Evolutionary conservation across 345 rosid genomes (phyloP), one percentile per base, ranked within the genome.

Genomic region (Salix brachista): DNA sequence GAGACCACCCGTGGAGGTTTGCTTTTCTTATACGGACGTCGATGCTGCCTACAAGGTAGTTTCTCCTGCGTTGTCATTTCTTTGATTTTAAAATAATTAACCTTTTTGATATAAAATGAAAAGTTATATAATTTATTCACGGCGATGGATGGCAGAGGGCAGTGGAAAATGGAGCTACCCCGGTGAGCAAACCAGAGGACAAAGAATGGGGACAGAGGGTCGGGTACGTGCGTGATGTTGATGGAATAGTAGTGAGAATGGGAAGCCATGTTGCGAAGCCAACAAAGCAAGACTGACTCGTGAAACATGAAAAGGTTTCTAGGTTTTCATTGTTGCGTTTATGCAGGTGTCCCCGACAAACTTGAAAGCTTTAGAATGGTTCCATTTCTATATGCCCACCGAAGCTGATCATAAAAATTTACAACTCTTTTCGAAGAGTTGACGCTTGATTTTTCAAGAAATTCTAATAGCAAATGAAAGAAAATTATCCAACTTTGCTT

Each of bases 141-240:
- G 48, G 4, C 11, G 10, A 16, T 34, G 41, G 36, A 13, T 23
- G 26, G 50, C 78, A 91, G 97, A 89, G 94, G 85, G 98, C 97
- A 0, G 91, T 94, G 77, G 97, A 91, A 80, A 92, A 87, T 12
- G 97, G 97, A 1, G 97, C 94, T 0, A 89, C 75, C 66, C 65
- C 89, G 0, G 90, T 90, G 83, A 90, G 97, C 78, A 16, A 81
- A 75, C 98, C 93, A 0, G 94, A 87, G 85, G 81, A 89, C 68
- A 91, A 89, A 77, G 92, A 94, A 71, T 94, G 98, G 97, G 95
- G 94, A 4, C 98, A 94, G 85, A 92, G 78, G 77, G 97, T 91
- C 3, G 97, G 97, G 7, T 91, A 94, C 76, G 97, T 91, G 62
- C 91, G 95, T 23, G 97, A 94, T 73, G 71, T 88, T 12, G 88